A percentile compares a stretch with the other conserved stretches of the same genome.
Conservation (phyloP, 176 grass and related monocot genomes). For the Carex scoparia region DNA sequence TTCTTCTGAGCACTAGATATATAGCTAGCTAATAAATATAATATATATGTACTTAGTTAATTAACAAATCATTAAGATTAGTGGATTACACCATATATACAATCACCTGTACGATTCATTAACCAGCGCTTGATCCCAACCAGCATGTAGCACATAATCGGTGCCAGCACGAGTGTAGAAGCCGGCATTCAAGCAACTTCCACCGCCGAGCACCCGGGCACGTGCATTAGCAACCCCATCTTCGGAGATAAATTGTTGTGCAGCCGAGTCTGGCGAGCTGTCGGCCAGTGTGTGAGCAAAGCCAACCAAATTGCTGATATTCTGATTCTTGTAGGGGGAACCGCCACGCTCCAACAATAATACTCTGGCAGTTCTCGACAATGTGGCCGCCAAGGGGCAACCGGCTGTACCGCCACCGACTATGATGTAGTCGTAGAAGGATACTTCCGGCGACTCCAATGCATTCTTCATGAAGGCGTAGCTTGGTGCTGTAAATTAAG, state of each 20-base stretch:
- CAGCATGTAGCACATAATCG: conserved; percentile 30
- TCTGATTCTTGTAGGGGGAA: conserved; percentile 68
- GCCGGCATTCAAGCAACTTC: conserved; percentile 80
- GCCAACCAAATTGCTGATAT: conserved; percentile 47
- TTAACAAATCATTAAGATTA: not conserved
- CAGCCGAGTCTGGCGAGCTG: conserved; percentile 46
- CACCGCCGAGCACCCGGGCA: conserved; percentile 76
- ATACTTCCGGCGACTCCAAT: conserved; percentile 35
- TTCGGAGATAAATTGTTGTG: conserved; percentile 76
- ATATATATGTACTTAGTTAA: not conserved
- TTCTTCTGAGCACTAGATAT: not conserved
- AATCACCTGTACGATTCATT: conserved; percentile 47
- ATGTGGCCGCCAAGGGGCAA: conserved; percentile 73
- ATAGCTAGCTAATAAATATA: not conserved
- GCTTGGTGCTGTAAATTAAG: conserved; percentile 24
- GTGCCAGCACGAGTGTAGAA: conserved; percentile 77
- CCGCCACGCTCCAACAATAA: conserved; percentile 73
- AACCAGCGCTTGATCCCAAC: conserved; percentile 46
- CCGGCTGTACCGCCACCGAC: conserved; percentile 80
- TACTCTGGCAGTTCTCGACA: conserved; percentile 49
- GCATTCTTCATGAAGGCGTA: conserved; percentile 80
- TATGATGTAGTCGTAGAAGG: conserved; percentile 77
- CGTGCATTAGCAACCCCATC: conserved; percentile 80
- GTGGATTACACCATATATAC: not conserved
- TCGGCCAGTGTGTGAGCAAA: conserved; percentile 62